Evolutionary conservation across 164 flowering plant species (phyloP).

Genomic region (Vitis rotundifolia): DNA sequence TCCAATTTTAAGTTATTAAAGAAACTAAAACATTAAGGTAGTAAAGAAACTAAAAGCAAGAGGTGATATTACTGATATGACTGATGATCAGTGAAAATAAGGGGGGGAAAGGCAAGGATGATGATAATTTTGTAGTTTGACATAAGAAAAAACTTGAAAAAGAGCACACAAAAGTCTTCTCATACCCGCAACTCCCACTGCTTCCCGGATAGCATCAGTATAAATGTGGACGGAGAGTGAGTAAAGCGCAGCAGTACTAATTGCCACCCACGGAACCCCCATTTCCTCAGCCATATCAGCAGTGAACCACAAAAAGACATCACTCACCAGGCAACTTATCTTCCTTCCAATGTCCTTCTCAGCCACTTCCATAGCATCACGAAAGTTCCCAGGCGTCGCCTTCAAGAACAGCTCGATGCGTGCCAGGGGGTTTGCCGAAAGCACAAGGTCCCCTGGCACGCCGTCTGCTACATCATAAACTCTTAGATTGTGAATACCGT

Average conservation of each 20-base stretch:
- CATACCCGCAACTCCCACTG: background rate
- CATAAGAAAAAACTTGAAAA: too few species aligned
- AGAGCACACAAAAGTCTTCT: too few species aligned
- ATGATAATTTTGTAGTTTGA: too few species aligned
- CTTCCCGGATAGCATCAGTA: slow-evolving; percentile 2
- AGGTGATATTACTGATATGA: too few species aligned
- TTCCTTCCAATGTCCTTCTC: slow-evolving; percentile 2
- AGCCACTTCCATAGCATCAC: slow-evolving; percentile 1
- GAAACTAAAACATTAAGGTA: too few species aligned
- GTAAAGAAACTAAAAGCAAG: too few species aligned
- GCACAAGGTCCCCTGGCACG: slow-evolving; percentile 21
- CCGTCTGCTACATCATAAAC: slow-evolving; percentile 34
- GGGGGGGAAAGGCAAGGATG: too few species aligned
- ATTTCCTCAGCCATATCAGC: slow-evolving; percentile 18
- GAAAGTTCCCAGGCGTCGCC: background rate
- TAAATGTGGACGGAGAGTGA: slow-evolving; percentile 8
- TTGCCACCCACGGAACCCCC: slow-evolving; percentile 16
- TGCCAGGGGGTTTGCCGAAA: background rate
- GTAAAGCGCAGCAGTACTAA: slow-evolving; percentile 11
- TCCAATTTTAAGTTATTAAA: too few species aligned
- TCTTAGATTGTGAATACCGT: slow-evolving; percentile 14
- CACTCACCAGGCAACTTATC: slow-evolving; percentile 14
- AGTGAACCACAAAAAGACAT: slow-evolving; percentile 20
- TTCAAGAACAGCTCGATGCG: too few species aligned
- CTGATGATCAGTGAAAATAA: too few species aligned